A percentile compares a stretch with the other conserved stretches of the same genome.
These are phyloP conservation scores for Alternaria metachromatica DNA, from an alignment of 2,329 filamentous ascomycete genomes.

Conservation along the genomic window DNA sequence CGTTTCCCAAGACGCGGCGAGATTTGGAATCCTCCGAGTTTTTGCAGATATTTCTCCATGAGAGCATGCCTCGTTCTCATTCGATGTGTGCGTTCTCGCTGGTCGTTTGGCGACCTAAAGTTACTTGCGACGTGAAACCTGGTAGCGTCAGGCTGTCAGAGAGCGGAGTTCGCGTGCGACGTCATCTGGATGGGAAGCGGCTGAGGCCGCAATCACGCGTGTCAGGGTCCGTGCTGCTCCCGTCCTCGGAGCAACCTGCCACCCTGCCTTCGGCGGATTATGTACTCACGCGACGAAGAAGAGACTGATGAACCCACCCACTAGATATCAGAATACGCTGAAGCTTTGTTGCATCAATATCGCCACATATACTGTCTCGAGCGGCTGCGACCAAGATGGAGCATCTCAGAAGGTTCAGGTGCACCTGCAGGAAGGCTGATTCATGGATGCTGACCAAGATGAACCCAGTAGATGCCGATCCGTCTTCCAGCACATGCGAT, in stretches of 20 bases:
- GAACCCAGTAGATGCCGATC: background rate
- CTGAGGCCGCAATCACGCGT: background rate
- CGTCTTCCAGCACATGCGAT: background rate
- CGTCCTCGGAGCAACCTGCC: background rate
- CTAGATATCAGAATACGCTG: background rate
- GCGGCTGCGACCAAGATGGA: background rate
- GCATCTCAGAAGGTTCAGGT: background rate
- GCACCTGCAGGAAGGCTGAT: background rate
- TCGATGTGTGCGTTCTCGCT: background rate
- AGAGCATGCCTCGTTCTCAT: background rate
- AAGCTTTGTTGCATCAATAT: background rate
- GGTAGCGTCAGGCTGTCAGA: background rate
- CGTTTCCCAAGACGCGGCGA: background rate
- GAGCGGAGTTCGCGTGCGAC: background rate
- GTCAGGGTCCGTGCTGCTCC: background rate
- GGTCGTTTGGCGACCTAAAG: background rate
- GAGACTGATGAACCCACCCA: background rate
- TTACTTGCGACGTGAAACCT: background rate
- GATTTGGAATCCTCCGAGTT: background rate
- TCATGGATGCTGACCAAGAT: background rate
- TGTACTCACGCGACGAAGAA: background rate
- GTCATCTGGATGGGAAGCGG: background rate
- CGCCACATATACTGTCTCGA: background rate
- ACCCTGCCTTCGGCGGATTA: background rate
- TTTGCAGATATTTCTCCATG: background rate